Evolutionary conservation across 306 rosid species (phyloP), one percentile per base, ranked within the genome.

Genomic region (Fragaria iinumae): DNA sequence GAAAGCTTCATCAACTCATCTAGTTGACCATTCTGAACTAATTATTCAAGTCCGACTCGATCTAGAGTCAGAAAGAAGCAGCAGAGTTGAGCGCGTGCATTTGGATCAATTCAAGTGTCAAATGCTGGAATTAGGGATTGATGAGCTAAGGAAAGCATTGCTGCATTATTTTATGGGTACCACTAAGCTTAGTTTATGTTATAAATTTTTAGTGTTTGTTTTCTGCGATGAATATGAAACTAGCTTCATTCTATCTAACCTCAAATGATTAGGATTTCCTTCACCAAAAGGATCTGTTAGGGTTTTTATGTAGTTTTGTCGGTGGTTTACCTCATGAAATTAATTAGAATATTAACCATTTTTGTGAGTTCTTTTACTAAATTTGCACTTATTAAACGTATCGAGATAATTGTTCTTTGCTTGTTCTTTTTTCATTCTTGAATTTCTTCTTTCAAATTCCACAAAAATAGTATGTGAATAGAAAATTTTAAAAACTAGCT

Each of bases 191-290:
- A 27, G 5, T 44, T n/a, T 67, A 41, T 67, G 20, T 21, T 41
- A 25, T 27, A 47, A 38, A 43, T 43, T 8, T 29, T 10, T 73
- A 55, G 3, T 23, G 16, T 2, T 21, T 13, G 29, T 23, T 14
- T 73, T 55, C 9, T 36, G 5, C 34, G 64, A 55, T 23, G 25
- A 11, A 56, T 56, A 73, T 53, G 60, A 56, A 56, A 39, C 55
- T 73, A 8, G 53, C 77, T 45, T 57, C 52, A 38, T 57, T 41
- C 49, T n/a, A 36, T 52, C 66, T 8, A 73, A 73, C 67, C 67
- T 21, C 39, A 38, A 56, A 56, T 73, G 20, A 72, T 12, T 53
- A 36, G 2, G 38, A 18, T 48, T 14, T 36, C 23, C n/a, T 34
- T n/a, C 18, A 20, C 7, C 16, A 57, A 39, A 57, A 17, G 43